A percentile compares a stretch with the other conserved stretches of the same genome.
phyloP scores from a whole-genome alignment of 2,329 filamentous ascomycete genomes.

The Microdochium nivale region DNA sequence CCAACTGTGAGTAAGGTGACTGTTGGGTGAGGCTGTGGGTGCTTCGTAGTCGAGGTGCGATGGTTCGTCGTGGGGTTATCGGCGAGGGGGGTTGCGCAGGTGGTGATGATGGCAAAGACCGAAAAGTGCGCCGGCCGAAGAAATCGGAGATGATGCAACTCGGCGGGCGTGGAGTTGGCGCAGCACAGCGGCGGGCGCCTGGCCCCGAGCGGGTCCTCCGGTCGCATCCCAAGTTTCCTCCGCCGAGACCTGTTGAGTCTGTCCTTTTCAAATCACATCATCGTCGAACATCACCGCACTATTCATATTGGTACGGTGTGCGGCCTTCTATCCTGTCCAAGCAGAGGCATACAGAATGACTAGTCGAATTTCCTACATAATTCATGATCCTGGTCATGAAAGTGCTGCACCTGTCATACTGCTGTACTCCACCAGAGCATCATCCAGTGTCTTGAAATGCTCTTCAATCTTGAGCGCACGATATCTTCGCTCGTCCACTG shows the following conservation, averaged over 20 bases:
- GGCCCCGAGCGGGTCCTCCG: not conserved
- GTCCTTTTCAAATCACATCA: too few relatives aligned
- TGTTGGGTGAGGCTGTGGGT: not conserved
- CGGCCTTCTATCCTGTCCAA: not conserved
- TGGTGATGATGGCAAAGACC: not conserved
- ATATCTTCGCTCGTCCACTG: slow-evolving; percentile 14
- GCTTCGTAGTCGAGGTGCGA: not conserved
- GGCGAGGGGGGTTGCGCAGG: not conserved
- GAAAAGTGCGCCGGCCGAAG: not conserved
- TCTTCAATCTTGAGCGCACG: slow-evolving; percentile 17
- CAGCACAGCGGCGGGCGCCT: not conserved
- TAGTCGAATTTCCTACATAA: not conserved
- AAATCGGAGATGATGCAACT: not conserved
- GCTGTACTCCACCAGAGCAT: slow-evolving; percentile 15
- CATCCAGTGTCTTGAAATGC: slow-evolving; percentile 14
- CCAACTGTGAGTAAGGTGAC: not conserved
- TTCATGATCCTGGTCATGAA: not conserved
- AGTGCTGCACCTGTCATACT: slow-evolving; percentile 4
- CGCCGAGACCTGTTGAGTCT: too few relatives aligned
- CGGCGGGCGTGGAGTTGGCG: not conserved
- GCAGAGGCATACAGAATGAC: too few relatives aligned
- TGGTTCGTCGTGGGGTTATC: not conserved
- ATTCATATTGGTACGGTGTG: too few relatives aligned
- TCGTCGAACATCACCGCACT: too few relatives aligned
- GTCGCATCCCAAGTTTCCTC: too few relatives aligned